phyloP scores from a whole-genome alignment of 768 basidiomycete species.

The Lentinus brumalis region DNA sequence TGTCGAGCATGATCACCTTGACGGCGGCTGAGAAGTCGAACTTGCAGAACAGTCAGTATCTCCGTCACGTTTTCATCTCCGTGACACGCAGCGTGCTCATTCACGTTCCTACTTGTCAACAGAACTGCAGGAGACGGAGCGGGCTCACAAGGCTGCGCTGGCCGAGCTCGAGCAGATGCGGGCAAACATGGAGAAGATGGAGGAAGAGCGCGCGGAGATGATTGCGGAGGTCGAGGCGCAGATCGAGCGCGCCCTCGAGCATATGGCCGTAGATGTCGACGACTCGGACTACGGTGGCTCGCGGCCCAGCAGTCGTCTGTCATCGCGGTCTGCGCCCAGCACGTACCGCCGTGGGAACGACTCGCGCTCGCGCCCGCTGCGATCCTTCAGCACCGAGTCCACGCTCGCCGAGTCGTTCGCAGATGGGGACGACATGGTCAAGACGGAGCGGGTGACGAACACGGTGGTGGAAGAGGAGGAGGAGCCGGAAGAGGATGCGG shows the following conservation, averaged over 20 bases:
- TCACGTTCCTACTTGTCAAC: neutral
- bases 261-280: slow-evolving; percentile 80
- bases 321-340: slow-evolving; percentile 52
- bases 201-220: slow-evolving; percentile 84
- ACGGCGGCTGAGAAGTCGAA: slow-evolving; percentile 79
- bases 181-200: slow-evolving; percentile 84
- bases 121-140: slow-evolving; percentile 85
- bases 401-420: slow-evolving; percentile 74
- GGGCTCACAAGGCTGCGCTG: slow-evolving; percentile 77
- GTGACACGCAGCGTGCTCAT: neutral
- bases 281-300: slow-evolving; percentile 78
- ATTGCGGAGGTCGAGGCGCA: slow-evolving; percentile 92
- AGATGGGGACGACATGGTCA: slow-evolving; percentile 35
- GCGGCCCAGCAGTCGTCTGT: slow-evolving; percentile 67
- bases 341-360: slow-evolving; percentile 64
- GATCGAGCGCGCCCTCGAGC: slow-evolving; percentile 82
- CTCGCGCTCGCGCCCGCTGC: slow-evolving; percentile 50
- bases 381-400: slow-evolving; percentile 78
- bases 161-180: slow-evolving; percentile 84
- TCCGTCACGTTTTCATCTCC: slow-evolving; percentile 1
- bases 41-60: slow-evolving; percentile 71
- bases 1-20: slow-evolving; percentile 77
- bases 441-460: slow-evolving; percentile 47
- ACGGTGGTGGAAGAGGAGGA: slow-evolving; percentile 56
- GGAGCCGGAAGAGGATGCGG: slow-evolving; percentile 48